These are phyloP conservation scores for Trichosporon inkin DNA, from an alignment of 1,284 basidiomycete genomes.

Conservation along the genomic window DNA sequence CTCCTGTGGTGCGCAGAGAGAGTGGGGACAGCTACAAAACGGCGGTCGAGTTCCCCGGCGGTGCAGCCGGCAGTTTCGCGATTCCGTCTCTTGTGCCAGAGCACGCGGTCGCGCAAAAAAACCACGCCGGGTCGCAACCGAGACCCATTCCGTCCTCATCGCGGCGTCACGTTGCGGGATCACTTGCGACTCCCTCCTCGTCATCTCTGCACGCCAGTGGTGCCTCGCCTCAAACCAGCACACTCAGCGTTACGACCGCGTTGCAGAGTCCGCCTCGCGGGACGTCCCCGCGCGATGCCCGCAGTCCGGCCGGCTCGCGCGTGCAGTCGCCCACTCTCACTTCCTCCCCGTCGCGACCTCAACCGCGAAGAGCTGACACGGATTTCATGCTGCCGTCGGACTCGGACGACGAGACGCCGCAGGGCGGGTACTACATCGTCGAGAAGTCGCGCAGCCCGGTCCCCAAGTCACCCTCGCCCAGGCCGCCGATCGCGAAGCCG, in stretches of 20 bases:
- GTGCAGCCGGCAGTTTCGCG: neutral
- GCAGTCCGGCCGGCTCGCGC: neutral
- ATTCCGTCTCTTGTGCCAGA: neutral
- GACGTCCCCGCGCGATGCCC: neutral
- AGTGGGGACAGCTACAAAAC: conserved; percentile 4
- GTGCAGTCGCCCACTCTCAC: neutral
- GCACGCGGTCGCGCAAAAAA: neutral
- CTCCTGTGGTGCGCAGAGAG: neutral
- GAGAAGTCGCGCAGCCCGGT: conserved; percentile 19
- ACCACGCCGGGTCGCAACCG: neutral
- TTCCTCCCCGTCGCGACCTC: conserved; percentile 10
- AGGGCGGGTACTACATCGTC: conserved; percentile 46
- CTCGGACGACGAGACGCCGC: conserved; percentile 48
- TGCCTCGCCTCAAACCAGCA: neutral
- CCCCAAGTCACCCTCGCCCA: conserved; percentile 11
- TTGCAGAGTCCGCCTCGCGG: neutral
- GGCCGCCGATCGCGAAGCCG: neutral
- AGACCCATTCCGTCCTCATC: neutral
- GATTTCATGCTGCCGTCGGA: conserved; percentile 49
- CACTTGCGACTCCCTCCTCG: neutral
- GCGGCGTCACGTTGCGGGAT: neutral
- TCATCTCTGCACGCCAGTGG: neutral
- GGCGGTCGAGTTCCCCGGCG: neutral
- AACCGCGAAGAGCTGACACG: conserved; percentile 36
- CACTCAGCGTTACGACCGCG: neutral